phyloP scores from a whole-genome alignment of 2,329 filamentous ascomycete species.

The Ophiostoma perfectum region DNA sequence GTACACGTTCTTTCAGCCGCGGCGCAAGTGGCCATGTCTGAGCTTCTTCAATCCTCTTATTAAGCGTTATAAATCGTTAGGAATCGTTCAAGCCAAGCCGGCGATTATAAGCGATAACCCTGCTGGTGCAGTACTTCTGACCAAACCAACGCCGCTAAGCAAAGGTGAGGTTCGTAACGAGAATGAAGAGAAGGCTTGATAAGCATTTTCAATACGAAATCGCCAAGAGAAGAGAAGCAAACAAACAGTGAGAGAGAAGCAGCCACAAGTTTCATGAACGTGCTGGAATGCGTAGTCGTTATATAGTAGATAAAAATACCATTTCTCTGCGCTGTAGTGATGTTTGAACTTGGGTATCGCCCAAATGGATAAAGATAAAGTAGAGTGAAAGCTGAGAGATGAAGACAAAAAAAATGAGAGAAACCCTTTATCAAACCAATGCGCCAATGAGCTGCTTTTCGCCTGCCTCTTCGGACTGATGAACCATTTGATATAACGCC shows the following conservation, averaged over 20 bases:
- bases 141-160: background rate
- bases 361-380: background rate
- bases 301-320: background rate
- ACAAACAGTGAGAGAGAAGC: too few species aligned
- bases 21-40: too few species aligned
- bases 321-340: background rate
- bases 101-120: background rate
- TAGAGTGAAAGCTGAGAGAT: background rate
- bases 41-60: background rate
- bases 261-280: too few species aligned
- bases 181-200: background rate
- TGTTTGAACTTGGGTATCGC: background rate
- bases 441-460: background rate
- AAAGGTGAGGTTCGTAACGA: background rate
- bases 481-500: slow-evolving; percentile 10
- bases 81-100: background rate
- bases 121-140: background rate
- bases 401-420: background rate
- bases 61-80: background rate
- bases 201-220: background rate
- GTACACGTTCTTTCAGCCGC: too few species aligned
- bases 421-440: background rate
- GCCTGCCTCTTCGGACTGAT: background rate
- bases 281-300: too few species aligned
- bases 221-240: background rate